Evolutionary conservation across 257 asterid species (phyloP).

Genomic region (Handroanthus guayacan): DNA sequence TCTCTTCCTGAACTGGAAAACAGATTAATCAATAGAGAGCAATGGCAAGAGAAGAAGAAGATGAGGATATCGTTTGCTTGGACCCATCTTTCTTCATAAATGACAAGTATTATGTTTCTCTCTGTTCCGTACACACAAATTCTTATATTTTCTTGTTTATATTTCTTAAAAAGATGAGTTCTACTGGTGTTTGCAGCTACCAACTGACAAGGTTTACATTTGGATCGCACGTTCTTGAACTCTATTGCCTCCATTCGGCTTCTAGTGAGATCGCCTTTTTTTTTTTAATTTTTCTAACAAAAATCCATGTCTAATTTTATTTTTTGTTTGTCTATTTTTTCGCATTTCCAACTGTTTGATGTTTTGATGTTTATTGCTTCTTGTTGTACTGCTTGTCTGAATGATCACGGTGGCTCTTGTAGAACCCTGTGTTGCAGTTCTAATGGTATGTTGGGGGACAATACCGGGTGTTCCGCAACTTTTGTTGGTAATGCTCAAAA

Average conservation of each 20-base stretch:
- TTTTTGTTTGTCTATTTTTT: not conserved
- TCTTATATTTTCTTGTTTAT: not conserved
- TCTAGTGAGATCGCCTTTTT: slow-evolving; percentile 58
- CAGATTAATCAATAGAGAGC: not conserved
- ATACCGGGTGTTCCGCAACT: no score
- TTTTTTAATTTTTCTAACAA: not conserved
- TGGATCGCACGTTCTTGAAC: slow-evolving; percentile 77
- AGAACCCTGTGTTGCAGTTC: no score
- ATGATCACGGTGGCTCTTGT: no score
- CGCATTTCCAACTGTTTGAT: slow-evolving; percentile 25
- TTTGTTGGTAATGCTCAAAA: no score
- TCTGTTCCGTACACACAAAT: not conserved
- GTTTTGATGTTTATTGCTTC: not conserved
- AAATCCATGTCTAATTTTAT: not conserved
- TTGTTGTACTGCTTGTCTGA: not conserved
- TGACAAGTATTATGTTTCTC: slow-evolving; percentile 53
- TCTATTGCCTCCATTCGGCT: slow-evolving; percentile 86
- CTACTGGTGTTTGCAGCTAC: slow-evolving; percentile 60
- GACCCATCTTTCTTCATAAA: slow-evolving; percentile 86
- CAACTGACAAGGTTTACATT: slow-evolving; percentile 73
- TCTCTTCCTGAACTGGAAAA: not conserved
- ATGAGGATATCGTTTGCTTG: slow-evolving; percentile 73
- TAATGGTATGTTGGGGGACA: no score
- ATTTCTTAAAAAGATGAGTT: not conserved
- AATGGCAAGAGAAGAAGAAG: slow-evolving; percentile 49